Base-by-base conservation (phyloP, 768 basidiomycete genomes). In the Pholiota microspora region DNA sequence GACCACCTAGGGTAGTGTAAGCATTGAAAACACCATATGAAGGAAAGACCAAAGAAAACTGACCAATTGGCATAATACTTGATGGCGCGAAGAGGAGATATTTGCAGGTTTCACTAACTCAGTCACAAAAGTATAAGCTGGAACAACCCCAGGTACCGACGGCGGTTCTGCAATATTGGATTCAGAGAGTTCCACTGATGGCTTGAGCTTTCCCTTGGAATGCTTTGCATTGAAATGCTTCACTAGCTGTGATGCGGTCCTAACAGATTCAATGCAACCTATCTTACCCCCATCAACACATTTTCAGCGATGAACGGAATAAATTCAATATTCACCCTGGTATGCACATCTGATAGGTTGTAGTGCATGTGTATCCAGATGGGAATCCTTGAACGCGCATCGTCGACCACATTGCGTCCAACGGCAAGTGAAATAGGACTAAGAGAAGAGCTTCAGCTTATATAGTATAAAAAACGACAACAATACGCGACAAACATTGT, bases 381-480 rank as follows among this genome's bases (percentile, higher is more conserved):
- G 88, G 50, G 54, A 81, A 66, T 70, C 67, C 38, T 65, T 64
- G 45, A 63, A 62, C n/a, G 50, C 49, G 64, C 79, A 78, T 52
- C 64, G 70, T 27, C 71, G 71, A n/a, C 73, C 72, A 64, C 86
- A 89, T 25, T 70, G 69, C 15, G 75, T 71, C 88, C 88, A 89
- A 44, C 64, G 70, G 66, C 86, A 86, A 31, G 65, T 59, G 58
- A 72, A 81, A 10, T 67, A 64, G n/a, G 60, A 63, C 74, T 79
- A 58, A 44, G 53, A 40, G 29, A 50, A 42, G 16, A 55, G 44
- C n/a, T 40, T 42, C 54, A 35, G 45, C 55, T 38, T 38, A 38
- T 29, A 7, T 44, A n/a, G 47, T 45, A 25, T 10, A 38, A 15
- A 18, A 49, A 47, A 29, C 25, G 52, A 36, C 12, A 48, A 15